Evolutionary conservation across 331 rosid species (phyloP).

Genomic region (Malus hybrid): DNA sequence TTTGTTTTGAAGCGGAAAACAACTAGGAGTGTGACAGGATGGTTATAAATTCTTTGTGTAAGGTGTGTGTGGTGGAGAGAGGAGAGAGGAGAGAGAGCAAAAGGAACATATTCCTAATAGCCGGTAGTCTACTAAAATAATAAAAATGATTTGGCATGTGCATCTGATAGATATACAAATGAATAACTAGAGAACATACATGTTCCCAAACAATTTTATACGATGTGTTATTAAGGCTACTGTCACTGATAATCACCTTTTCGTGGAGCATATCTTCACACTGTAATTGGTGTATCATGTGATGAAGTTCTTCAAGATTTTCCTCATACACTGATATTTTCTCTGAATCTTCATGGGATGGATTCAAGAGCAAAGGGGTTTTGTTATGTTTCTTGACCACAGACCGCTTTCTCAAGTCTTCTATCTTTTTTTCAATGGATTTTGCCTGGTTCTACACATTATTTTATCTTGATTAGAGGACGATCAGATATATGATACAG

Average conservation of each 20-base stretch:
- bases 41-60: no score
- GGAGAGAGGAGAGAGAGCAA: not conserved
- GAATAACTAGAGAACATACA: not conserved
- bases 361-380: constrained; percentile 34
- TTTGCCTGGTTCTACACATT: constrained; percentile 55
- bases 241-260: constrained; percentile 35
- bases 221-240: not conserved
- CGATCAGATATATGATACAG: constrained; percentile 1
- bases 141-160: not conserved
- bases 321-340: constrained; percentile 46
- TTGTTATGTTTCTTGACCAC: constrained; percentile 20
- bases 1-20: no score
- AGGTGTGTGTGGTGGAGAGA: not conserved
- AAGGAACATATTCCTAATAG: not conserved
- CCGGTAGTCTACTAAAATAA: not conserved
- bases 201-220: not conserved
- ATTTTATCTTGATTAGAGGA: constrained; percentile 25
- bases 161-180: not conserved
- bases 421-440: constrained; percentile 42
- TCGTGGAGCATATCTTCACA: constrained; percentile 43
- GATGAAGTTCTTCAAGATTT: constrained; percentile 54
- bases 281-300: constrained; percentile 67
- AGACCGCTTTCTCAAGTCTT: constrained; percentile 38
- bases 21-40: no score
- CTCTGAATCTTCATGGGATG: constrained; percentile 31